Conservation (phyloP, 805 yeast species). For the Candida ipomoeae region DNA sequence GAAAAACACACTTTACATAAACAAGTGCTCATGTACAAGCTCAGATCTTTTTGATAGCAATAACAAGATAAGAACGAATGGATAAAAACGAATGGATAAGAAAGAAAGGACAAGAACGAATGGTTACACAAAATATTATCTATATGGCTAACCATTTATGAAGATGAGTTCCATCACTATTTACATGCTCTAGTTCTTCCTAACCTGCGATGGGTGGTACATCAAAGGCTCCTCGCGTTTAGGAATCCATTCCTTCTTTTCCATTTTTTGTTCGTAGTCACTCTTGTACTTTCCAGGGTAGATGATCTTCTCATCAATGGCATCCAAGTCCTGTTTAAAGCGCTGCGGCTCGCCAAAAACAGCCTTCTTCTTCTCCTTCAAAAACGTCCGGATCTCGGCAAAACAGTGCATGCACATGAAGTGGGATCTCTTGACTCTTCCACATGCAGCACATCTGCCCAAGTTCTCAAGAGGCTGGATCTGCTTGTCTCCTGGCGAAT, state of each 20-base stretch:
- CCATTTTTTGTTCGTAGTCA: constrained; percentile 27
- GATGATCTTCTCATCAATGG: constrained; percentile 57
- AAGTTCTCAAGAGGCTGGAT: constrained; percentile 69
- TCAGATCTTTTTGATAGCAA: too few relatives aligned
- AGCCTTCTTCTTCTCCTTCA: constrained; percentile 50
- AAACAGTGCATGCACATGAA: constrained; percentile 92
- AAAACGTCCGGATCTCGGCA: constrained; percentile 67
- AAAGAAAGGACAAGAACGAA: too few relatives aligned
- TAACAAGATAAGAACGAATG: too few relatives aligned
- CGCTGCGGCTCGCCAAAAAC: constrained; percentile 27
- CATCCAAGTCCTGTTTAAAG: constrained; percentile 46
- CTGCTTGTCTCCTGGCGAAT: constrained; percentile 81
- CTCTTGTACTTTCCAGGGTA: constrained; percentile 68
- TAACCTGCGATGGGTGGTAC: constrained; percentile 27
- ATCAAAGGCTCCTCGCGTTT: constrained; percentile 39
- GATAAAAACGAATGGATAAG: too few relatives aligned
- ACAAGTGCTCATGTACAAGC: too few relatives aligned
- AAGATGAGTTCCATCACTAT: background rate
- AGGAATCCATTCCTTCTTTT: constrained; percentile 43
- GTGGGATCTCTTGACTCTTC: constrained; percentile 85
- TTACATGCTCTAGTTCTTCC: constrained; percentile 14
- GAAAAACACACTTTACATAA: too few relatives aligned
- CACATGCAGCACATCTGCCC: constrained; percentile 94
- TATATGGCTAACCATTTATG: background rate
- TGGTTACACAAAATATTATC: too few relatives aligned